Evolutionary conservation across 139 green algal genomes (phyloP).

Genomic region (Picochlorum sp.): DNA sequence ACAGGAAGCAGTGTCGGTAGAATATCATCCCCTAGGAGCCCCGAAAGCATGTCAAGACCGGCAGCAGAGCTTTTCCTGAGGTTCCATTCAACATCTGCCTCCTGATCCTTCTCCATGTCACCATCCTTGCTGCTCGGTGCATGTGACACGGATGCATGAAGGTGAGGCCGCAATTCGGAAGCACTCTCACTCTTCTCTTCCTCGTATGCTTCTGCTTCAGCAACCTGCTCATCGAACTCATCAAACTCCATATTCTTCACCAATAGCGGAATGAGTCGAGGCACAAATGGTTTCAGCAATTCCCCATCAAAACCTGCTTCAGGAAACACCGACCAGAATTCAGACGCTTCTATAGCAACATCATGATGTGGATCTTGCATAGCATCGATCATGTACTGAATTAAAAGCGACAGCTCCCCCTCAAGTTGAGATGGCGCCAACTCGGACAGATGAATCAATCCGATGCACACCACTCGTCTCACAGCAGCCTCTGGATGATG

Average conservation of each 20-base stretch:
- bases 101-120: constrained; percentile 45
- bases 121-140: constrained; percentile 25
- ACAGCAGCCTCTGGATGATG: constrained; percentile 58
- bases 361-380: constrained; percentile 64
- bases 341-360: constrained; percentile 87
- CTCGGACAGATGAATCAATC: constrained; percentile 69
- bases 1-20: constrained; percentile 81
- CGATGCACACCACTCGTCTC: constrained; percentile 72
- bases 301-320: constrained; percentile 53
- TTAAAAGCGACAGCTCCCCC: constrained; percentile 68
- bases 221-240: constrained; percentile 82
- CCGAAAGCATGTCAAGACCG: constrained; percentile 80
- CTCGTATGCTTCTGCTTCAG: constrained; percentile 61
- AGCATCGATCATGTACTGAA: constrained; percentile 90
- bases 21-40: constrained; percentile 72
- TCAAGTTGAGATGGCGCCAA: constrained; percentile 63
- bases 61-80: constrained; percentile 80
- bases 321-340: constrained; percentile 88
- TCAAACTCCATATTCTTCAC: constrained; percentile 95
- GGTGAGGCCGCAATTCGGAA: constrained; percentile 58
- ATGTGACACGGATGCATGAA: constrained; percentile 10
- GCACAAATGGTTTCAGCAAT: constrained; percentile 67
- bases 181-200: constrained; percentile 47
- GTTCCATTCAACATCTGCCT: constrained; percentile 66
- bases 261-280: constrained; percentile 78